These are phyloP conservation scores for Flaveria ramosissima DNA, from an alignment of 129 eudicot genomes.

Conservation along the genomic window DNA sequence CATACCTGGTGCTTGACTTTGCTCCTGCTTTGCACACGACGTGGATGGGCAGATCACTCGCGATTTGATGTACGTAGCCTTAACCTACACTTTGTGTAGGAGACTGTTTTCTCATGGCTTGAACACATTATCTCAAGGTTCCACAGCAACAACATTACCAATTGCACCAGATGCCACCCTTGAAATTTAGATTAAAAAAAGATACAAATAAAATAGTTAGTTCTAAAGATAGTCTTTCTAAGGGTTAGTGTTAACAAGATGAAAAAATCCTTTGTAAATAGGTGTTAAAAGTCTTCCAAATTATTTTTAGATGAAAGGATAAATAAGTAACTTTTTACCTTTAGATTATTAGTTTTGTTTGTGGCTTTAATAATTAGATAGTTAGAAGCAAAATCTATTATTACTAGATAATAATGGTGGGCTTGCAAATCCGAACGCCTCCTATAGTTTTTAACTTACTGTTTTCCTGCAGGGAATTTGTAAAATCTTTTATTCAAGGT, in stretches of 20 bases:
- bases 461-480: constrained; percentile 45
- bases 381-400: not conserved
- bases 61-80: no score
- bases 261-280: not conserved
- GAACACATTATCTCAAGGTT: no score
- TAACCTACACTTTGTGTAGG: no score
- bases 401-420: not conserved
- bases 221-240: not conserved
- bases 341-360: not conserved
- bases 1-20: no score
- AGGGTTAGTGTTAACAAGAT: not conserved
- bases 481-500: constrained; percentile 71
- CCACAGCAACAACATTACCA: no score
- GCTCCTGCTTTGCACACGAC: no score
- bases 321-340: not conserved
- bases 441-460: not conserved
- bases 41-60: no score
- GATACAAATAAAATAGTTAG: not conserved
- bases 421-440: constrained; percentile 1
- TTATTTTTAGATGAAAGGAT: not conserved
- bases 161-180: not conserved
- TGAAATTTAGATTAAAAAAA: not conserved
- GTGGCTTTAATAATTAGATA: not conserved
- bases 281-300: not conserved
- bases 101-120: no score